A percentile compares a stretch with the other conserved stretches of the same genome.
phyloP scores from a whole-genome alignment of 108 stramenopile genomes.

The Aurantiochytrium sp. region DNA sequence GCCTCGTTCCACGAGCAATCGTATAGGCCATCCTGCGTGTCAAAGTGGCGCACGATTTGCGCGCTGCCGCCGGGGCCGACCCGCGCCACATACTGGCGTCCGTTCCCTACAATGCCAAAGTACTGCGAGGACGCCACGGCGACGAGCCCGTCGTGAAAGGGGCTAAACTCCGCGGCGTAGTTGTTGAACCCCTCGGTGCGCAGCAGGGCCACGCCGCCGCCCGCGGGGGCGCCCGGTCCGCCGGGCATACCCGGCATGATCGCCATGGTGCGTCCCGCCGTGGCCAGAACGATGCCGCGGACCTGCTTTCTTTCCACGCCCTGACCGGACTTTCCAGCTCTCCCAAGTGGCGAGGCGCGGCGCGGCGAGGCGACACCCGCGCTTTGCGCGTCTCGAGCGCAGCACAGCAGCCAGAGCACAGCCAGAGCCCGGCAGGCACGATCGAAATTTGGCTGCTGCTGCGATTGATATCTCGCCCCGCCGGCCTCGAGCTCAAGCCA shows the following conservation, averaged over 20 bases:
- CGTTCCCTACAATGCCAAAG: constrained; percentile 43
- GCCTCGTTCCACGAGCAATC: constrained; percentile 42
- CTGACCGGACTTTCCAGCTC: too few relatives aligned
- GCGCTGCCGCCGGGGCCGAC: neutral
- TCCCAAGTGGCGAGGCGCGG: too few relatives aligned
- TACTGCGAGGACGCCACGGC: constrained; percentile 42
- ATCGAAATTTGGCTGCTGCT: too few relatives aligned
- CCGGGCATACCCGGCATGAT: neutral
- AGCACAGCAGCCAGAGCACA: too few relatives aligned
- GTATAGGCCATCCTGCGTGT: constrained; percentile 37
- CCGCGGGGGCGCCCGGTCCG: neutral
- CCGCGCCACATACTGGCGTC: constrained; percentile 25
- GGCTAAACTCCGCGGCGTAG: constrained; percentile 38
- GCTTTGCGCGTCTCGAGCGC: too few relatives aligned
- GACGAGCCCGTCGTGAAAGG: constrained; percentile 31
- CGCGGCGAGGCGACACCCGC: too few relatives aligned
- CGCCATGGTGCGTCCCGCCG: neutral
- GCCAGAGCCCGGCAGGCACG: too few relatives aligned
- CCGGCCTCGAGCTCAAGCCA: too few relatives aligned
- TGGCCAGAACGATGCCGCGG: too few relatives aligned
- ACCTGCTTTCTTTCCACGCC: too few relatives aligned
- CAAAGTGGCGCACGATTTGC: constrained; percentile 31
- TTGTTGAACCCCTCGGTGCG: neutral
- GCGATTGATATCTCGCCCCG: too few relatives aligned
- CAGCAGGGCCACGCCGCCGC: neutral